Evolutionary conservation across 345 rosid genomes (phyloP).

Genomic region (Rhodomyrtus tomentosa): DNA sequence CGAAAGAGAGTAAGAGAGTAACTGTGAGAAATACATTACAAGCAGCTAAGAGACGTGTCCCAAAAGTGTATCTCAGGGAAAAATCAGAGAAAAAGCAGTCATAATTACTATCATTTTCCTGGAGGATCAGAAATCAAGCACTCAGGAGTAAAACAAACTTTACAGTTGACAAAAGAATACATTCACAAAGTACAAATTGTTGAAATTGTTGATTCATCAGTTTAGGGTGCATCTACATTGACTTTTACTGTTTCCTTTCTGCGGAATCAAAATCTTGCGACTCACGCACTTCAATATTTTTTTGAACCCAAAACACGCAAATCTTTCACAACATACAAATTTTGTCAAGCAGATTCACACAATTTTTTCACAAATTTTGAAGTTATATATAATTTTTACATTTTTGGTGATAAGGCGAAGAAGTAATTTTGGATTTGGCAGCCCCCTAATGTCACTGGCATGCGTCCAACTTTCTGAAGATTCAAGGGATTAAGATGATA

Average conservation of each 20-base stretch:
- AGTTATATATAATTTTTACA: neutral
- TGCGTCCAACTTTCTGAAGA: neutral
- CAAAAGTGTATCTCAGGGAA: neutral
- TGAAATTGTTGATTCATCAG: neutral
- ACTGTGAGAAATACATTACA: neutral
- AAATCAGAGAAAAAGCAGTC: neutral
- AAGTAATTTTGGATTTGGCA: neutral
- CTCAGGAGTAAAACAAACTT: neutral
- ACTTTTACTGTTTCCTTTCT: neutral
- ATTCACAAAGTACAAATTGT: neutral
- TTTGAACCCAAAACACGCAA: neutral
- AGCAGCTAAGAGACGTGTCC: neutral
- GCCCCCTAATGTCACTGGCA: neutral
- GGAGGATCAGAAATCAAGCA: neutral
- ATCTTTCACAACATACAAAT: neutral
- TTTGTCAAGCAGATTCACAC: neutral
- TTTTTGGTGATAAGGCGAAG: neutral
- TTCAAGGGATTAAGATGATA: neutral
- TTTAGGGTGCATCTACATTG: neutral
- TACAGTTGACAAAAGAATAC: neutral
- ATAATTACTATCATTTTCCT: neutral
- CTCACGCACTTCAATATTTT: neutral
- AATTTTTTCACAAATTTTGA: neutral
- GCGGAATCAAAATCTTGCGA: neutral
- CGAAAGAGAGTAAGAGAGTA: neutral